phyloP scores from a whole-genome alignment of 306 rosid species.

The Acacia crassicarpa region DNA sequence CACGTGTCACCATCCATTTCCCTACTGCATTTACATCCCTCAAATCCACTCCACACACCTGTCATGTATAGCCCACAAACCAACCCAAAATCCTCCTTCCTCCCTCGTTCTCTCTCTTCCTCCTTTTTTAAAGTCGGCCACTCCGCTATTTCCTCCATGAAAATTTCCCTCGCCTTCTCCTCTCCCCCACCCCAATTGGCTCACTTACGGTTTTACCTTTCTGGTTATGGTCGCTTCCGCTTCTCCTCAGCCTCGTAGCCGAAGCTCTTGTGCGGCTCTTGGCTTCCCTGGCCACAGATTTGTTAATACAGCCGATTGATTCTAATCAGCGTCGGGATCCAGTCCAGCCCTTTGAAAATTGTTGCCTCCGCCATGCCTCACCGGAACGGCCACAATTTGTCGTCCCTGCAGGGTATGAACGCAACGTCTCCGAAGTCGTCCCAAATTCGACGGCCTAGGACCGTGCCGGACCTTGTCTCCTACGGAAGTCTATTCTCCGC shows the following conservation, averaged over 20 bases:
- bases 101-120: neutral
- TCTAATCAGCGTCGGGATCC: neutral
- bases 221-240: constrained; percentile 52
- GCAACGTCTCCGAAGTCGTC: constrained; percentile 19
- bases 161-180: neutral
- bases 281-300: constrained; percentile 64
- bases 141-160: neutral
- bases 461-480: constrained; percentile 55
- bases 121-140: neutral
- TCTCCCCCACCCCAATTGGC: too few relatives aligned
- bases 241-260: constrained; percentile 47
- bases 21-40: neutral
- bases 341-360: neutral
- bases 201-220: constrained; percentile 29
- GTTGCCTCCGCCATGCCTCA: constrained; percentile 52
- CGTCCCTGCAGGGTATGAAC: constrained; percentile 43
- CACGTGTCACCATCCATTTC: neutral
- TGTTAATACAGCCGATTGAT: constrained; percentile 59
- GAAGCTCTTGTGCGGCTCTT: constrained; percentile 54
- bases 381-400: constrained; percentile 49
- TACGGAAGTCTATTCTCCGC: constrained; percentile 11
- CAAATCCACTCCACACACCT: constrained; percentile 19
- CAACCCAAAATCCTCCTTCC: neutral
- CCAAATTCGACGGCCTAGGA: constrained; percentile 69
- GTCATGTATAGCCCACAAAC: neutral